Percentiles rank a stretch among this genome's conserved stretches.
Conservation (phyloP, 2,329 filamentous ascomycete species). For the Truncatella angustata region DNA sequence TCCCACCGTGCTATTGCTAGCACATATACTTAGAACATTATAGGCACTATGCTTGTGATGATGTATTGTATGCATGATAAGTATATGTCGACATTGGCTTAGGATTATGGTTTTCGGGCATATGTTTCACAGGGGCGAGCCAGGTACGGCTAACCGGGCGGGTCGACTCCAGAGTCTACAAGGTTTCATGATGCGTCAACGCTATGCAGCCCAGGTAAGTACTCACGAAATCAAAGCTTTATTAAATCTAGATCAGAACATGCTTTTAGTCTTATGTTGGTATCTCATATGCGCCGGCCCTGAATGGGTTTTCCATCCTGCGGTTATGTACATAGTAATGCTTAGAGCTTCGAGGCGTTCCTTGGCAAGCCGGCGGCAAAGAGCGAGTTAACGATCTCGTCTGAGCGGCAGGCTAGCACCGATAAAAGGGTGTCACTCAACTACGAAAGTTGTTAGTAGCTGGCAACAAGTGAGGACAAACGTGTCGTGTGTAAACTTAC, state of each 20-base stretch:
- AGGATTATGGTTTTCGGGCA: too few relatives aligned
- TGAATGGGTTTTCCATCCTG: background rate
- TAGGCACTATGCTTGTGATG: too few relatives aligned
- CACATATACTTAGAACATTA: too few relatives aligned
- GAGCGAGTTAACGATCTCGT: slow-evolving; percentile 74
- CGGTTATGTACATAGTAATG: background rate
- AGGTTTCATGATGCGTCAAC: too few relatives aligned
- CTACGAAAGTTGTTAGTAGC: slow-evolving; percentile 34
- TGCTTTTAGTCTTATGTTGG: slow-evolving; percentile 5
- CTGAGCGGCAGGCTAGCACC: slow-evolving; percentile 71
- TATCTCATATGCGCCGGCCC: slow-evolving; percentile 2
- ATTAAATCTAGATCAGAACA: slow-evolving; percentile 3
- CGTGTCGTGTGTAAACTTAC: slow-evolving; percentile 52
- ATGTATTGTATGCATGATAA: too few relatives aligned
- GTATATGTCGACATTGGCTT: too few relatives aligned
- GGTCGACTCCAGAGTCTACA: too few relatives aligned
- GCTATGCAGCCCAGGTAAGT: too few relatives aligned
- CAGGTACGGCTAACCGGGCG: too few relatives aligned
- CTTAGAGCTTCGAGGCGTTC: slow-evolving; percentile 2
- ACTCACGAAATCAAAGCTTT: background rate
- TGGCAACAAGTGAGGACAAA: background rate
- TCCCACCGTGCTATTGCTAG: too few relatives aligned
- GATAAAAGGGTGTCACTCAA: slow-evolving; percentile 81
- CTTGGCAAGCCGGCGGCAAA: slow-evolving; percentile 45
- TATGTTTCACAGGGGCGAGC: too few relatives aligned